Evolutionary conservation across 2,329 filamentous ascomycete species (phyloP), one percentile per base, ranked within the genome.

Genomic region (Coleophoma crateriformis): DNA sequence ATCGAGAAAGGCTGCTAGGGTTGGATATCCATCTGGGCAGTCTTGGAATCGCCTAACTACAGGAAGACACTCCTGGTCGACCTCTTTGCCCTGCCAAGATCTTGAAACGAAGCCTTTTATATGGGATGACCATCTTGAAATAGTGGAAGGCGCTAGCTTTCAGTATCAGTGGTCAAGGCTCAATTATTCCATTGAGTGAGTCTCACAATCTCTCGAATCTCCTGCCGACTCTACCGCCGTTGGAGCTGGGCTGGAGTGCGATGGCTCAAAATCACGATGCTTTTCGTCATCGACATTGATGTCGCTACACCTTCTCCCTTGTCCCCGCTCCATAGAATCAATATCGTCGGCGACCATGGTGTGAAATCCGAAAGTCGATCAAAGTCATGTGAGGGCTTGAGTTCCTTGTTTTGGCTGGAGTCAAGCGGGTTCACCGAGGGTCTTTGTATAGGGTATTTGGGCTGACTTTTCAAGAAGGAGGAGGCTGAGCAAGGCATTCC

Each of bases 1-100:
- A 48, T 71, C 66, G 0, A 69, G 57, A 48, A 73, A 71, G 2
- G 63, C 59, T 3, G 69, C 67, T 0, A 72, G 51, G 20, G 55
- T 58, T 0, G 71, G 69, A 50, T 70, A 72, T 0, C 69, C 69
- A 11, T 47, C 34, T 0, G 61, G 59, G 32, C 40, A 54, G 22
- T 48, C 22, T 7, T 55, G 44, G 14, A 46, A 33, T 46, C 32
- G n/a, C 10, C 27, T 32, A 33, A 46, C 17, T 17, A 34, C 19
- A 35, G 44, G 15, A 11, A 10, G 15, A 17, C 38, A 17, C 38
- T 41, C 38, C 38, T 41, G 8, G 7, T 41, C 38, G 15, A 39
- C 37, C 6, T 41, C 38, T 41, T 6, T 17, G 8, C 12, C 7
- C 13, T 41, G 14, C 38, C 38, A 20, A 41, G 38, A 19, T 15